phyloP scores from a whole-genome alignment of 805 yeast genomes.

The Groenewaldozyma salmanticensis region DNA sequence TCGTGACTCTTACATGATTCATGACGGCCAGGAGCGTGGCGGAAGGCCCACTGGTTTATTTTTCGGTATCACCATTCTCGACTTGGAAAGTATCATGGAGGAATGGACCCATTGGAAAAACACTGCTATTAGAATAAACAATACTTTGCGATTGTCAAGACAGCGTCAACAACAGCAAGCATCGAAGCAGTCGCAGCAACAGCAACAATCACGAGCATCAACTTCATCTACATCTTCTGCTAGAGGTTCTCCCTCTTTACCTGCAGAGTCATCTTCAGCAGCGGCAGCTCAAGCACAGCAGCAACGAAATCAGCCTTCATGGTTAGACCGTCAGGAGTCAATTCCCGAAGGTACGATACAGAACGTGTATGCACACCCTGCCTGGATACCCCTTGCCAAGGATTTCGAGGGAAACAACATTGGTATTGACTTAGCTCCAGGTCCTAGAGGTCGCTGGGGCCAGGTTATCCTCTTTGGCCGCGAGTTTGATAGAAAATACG shows the following conservation, averaged over 20 bases:
- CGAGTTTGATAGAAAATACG: constrained; percentile 84
- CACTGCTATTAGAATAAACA: constrained; percentile 25
- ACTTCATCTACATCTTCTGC: constrained; percentile 10
- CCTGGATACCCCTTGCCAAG: constrained; percentile 86
- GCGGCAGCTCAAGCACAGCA: background rate
- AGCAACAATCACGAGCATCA: constrained; percentile 10
- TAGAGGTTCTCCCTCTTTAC: constrained; percentile 5
- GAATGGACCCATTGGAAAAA: constrained; percentile 80
- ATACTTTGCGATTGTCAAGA: constrained; percentile 2
- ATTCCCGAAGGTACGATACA: constrained; percentile 71
- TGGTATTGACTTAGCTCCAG: constrained; percentile 82
- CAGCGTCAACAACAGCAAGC: constrained; percentile 5
- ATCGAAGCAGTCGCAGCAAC: constrained; percentile 22
- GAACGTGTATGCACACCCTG: constrained; percentile 73
- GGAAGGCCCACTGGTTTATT: constrained; percentile 70
- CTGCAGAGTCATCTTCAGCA: constrained; percentile 2
- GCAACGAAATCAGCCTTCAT: constrained; percentile 3
- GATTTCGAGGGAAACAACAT: constrained; percentile 88
- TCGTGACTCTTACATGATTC: constrained; percentile 65
- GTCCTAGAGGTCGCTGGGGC: constrained; percentile 70
- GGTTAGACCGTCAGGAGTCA: constrained; percentile 46
- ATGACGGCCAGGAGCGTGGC: constrained; percentile 83
- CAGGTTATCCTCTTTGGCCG: constrained; percentile 91
- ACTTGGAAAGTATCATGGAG: constrained; percentile 67
- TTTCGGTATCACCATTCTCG: constrained; percentile 72